Percentiles rank a stretch among this genome's conserved stretches.
Evolutionary conservation across 768 basidiomycete species (phyloP).

Genomic region (Tulasnella sp.): DNA sequence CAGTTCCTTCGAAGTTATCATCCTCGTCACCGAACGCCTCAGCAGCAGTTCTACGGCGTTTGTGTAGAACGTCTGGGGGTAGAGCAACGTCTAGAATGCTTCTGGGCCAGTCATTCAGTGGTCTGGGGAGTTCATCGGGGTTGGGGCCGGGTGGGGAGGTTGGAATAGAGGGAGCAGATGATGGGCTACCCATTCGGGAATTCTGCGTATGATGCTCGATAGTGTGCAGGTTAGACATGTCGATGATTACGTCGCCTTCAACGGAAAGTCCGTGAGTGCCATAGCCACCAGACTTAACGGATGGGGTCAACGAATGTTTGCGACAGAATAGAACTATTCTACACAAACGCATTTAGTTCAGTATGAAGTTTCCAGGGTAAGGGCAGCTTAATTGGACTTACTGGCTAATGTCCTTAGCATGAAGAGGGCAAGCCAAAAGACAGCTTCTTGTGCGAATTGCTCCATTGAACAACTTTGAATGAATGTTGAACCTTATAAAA

Average conservation of each 20-base stretch:
- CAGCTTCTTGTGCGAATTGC: slow-evolving; percentile 48
- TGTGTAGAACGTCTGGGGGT: slow-evolving; percentile 9
- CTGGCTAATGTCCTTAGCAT: slow-evolving; percentile 73
- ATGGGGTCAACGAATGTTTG: slow-evolving; percentile 56
- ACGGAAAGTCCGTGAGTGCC: slow-evolving; percentile 86
- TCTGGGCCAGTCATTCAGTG: background rate
- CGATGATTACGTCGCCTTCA: slow-evolving; percentile 74
- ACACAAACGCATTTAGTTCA: no score
- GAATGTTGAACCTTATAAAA: slow-evolving; percentile 21
- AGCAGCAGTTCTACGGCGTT: background rate
- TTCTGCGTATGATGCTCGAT: no score
- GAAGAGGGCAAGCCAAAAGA: slow-evolving; percentile 58
- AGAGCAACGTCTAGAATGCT: slow-evolving; percentile 1
- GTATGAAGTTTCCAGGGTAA: no score
- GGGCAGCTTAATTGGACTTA: slow-evolving; percentile 28
- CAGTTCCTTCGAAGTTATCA: background rate
- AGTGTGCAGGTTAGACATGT: slow-evolving; percentile 55
- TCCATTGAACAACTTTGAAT: slow-evolving; percentile 53
- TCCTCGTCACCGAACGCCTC: slow-evolving; percentile 3
- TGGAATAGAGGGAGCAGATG: slow-evolving; percentile 39
- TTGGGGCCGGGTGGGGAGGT: slow-evolving; percentile 26
- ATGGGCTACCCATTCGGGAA: no score
- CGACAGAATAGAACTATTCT: slow-evolving; percentile 63
- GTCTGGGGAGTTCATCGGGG: slow-evolving; percentile 26
- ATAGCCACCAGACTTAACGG: slow-evolving; percentile 81